Evolutionary conservation across 1,284 basidiomycete species (phyloP), one percentile per base, ranked within the genome.

Genomic region (Puccinia horiana): DNA sequence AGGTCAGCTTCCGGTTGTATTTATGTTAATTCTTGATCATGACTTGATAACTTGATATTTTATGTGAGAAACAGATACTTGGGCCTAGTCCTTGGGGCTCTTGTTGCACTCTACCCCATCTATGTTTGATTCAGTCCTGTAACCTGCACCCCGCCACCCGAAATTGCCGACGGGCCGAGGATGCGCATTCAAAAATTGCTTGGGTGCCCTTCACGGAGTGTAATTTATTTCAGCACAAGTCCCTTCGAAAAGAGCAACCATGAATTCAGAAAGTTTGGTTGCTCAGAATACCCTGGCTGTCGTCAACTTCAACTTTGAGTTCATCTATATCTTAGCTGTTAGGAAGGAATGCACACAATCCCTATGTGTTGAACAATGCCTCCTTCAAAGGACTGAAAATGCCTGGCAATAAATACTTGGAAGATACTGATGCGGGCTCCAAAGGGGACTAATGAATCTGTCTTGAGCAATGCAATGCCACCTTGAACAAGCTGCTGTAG

Each of bases 401-500:
- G 5, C 44, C 47, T 35, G 14, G n/a, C n/a, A 37, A 37, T 32
- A 52, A 56, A 9, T 75, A 75, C 32, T 52, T 54, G 16, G 29
- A 32, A 49, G 73, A n/a, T 8, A 52, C 26, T 56, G 73, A 32
- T 75, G 35, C 37, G 75, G 84, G 9, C 23, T 70, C 23, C 86
- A 87, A 83, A 84, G 86, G 78, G 77, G 81, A 12, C 83, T 87
- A 3, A 79, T 88, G 42, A 84, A 85, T 11, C 88, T 87, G 4
- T 88, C 88, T 83, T 84, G 84, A 44, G 85, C 85, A 52, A 84
- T 85, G 0, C 83, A 86, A 0, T 89, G 88, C 83, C 87, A 88
- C 84, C 83, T 88, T 26, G 87, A 70, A n/a, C 35, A 70, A 47
- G 9, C 67, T 12, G 29, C 14, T n/a, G 20, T 35, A n/a, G 32